Evolutionary conservation across 1,284 basidiomycete species (phyloP).

Genomic region (Leccinum pachyderme): DNA sequence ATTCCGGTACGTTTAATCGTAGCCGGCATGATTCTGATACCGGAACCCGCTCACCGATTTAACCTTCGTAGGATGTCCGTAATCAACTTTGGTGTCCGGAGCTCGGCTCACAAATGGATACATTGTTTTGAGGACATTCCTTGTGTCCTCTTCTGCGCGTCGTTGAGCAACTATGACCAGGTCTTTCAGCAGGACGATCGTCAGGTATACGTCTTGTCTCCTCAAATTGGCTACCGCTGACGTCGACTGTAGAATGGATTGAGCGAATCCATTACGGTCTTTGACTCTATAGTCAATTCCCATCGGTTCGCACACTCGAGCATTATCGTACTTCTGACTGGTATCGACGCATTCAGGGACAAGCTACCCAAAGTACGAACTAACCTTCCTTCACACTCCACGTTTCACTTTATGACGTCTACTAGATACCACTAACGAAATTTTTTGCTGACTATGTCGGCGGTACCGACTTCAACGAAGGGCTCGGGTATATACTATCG

Average conservation of each 20-base stretch:
- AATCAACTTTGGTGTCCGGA: neutral
- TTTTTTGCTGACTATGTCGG: conserved; percentile 5
- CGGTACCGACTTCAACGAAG: neutral
- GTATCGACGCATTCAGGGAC: neutral
- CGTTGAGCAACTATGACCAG: conserved; percentile 6
- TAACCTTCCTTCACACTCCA: neutral
- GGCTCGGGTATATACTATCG: neutral
- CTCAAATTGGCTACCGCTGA: neutral
- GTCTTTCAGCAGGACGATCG: neutral
- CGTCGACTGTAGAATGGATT: neutral
- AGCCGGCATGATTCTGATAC: neutral
- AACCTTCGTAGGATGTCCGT: neutral
- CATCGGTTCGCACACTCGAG: neutral
- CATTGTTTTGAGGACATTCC: neutral
- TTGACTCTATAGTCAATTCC: conserved; percentile 1
- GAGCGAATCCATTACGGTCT: neutral
- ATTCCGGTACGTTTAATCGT: conserved; percentile 1
- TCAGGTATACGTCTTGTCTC: neutral
- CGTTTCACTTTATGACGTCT: neutral
- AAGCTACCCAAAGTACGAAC: conserved; percentile 10
- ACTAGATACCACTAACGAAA: conserved; percentile 5
- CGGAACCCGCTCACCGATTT: neutral
- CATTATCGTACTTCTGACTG: conserved; percentile 3
- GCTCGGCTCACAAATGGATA: neutral
- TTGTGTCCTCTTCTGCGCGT: conserved; percentile 3